A percentile compares a stretch with the other conserved stretches of the same genome.
phyloP scores from a whole-genome alignment of 768 basidiomycete species.

The Tricholomella constricta region DNA sequence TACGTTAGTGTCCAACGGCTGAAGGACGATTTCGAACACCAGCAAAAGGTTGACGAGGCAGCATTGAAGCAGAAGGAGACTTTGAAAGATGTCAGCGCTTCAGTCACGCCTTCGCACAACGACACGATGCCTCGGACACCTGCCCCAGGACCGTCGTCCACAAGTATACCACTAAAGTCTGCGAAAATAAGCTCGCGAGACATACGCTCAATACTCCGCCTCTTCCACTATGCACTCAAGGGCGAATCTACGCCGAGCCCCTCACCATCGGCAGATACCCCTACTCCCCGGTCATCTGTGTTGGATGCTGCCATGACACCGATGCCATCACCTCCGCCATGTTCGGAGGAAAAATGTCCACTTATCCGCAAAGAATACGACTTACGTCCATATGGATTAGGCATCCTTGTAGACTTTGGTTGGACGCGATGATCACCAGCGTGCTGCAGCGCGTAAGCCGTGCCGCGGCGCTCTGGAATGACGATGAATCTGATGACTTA shows the following conservation, averaged over 20 bases:
- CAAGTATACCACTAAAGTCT: conserved; percentile 4
- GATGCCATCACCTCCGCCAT: conserved; percentile 3
- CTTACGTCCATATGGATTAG: conserved; percentile 70
- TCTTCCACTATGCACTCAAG: conserved; percentile 13
- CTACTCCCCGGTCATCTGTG: conserved; percentile 10
- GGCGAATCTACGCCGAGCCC: not conserved
- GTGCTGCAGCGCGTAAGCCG: not conserved
- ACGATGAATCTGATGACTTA: conserved; percentile 3
- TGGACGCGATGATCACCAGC: conserved; percentile 46
- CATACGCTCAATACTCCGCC: conserved; percentile 19
- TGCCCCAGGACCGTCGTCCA: conserved; percentile 7
- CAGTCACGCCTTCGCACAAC: conserved; percentile 12
- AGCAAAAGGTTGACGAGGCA: conserved; percentile 26
- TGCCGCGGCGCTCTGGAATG: not conserved
- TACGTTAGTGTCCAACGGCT: conserved; percentile 55
- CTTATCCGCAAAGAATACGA: conserved; percentile 61
- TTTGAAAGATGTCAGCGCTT: conserved; percentile 5
- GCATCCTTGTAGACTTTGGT: conserved; percentile 72
- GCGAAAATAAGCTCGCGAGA: conserved; percentile 5
- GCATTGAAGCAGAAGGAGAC: conserved; percentile 14
- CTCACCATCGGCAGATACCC: conserved; percentile 1
- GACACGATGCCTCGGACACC: conserved; percentile 19
- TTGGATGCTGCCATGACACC: conserved; percentile 13
- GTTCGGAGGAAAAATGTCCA: conserved; percentile 21
- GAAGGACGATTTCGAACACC: conserved; percentile 41